phyloP scores from a whole-genome alignment of 257 asterid genomes.

The Plantago ovata region DNA sequence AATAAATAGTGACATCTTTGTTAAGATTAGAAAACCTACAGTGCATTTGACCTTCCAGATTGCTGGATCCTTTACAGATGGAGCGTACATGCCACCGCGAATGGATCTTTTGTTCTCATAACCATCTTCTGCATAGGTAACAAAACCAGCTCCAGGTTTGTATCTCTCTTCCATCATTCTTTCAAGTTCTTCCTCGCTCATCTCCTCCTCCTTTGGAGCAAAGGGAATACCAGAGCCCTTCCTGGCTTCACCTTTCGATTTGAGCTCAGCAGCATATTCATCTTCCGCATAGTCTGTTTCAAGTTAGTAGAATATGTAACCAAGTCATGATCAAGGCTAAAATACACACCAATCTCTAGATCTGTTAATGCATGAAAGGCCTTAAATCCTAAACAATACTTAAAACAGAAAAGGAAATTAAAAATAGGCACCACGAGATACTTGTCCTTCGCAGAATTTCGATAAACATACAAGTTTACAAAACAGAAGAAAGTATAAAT shows the following conservation, averaged over 20 bases:
- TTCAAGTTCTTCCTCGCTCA: conserved; percentile 78
- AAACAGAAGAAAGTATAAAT: neutral
- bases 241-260: conserved; percentile 35
- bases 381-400: neutral
- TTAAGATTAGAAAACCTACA: conserved; percentile 35
- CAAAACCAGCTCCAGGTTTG: conserved; percentile 63
- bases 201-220: conserved; percentile 70
- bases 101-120: conserved; percentile 42
- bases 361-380: too few species aligned
- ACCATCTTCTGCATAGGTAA: conserved; percentile 58
- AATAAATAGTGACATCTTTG: neutral
- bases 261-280: conserved; percentile 29
- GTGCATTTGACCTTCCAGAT: conserved; percentile 97
- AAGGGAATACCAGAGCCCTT: conserved; percentile 34
- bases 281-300: conserved; percentile 51
- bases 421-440: neutral
- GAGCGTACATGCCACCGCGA: conserved; percentile 31
- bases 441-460: too few species aligned
- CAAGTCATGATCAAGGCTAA: neutral
- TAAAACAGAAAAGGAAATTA: too few species aligned
- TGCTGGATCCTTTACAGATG: conserved; percentile 53
- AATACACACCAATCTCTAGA: too few species aligned
- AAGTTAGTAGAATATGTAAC: conserved; percentile 7
- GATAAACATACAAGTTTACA: neutral
- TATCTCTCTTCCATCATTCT: conserved; percentile 63